Base-by-base conservation (phyloP, 768 basidiomycete genomes). In the Hypholoma fasciculare region DNA sequence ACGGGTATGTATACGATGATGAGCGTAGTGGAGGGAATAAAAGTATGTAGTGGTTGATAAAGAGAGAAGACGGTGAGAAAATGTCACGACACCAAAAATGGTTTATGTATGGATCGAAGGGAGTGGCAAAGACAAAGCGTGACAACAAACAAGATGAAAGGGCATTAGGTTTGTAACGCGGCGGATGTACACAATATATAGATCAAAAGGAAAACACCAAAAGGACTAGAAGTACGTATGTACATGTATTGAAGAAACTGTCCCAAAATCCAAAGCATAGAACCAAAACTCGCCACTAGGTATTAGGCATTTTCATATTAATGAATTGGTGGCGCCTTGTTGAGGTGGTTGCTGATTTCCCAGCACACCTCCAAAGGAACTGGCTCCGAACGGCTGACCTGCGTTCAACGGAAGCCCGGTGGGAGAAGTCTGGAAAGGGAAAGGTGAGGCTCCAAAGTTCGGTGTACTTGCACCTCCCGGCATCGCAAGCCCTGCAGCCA, bases 401-500 rank as follows among this genome's bases (percentile, higher is more conserved):
- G 38, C 19, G 52, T 26, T 39, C 54, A 12, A 48, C 50, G 40
- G 56, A 26, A 49, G 39, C 44, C 40, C 43, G 49, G 26, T 52
- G 56, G 44, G 54, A 14, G 69, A 60, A 13, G 68, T 56, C 34
- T 68, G 64, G 39, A 60, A 55, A 46, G 57, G 19, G 36, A 54
- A 48, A 36, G 54, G 19, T 7, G 59, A 50, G 4, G 57, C 26
- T 23, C 58, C 63, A 17, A 63, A 61, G 27, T 63, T 57, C 11
- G 58, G 58, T 38, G 43, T 43, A 6, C 61, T 61, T 36, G 43
- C 38, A 9, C 61, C 62, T 30, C 61, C 50, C 16, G 52, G 26
- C 43, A 42, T 54, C 1, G 67, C 49, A 12, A 39, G 54, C 49
- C 67, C 69, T 42, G 64, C 63, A 54, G 74, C 74, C 83, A 85